Evolutionary conservation across 257 asterid species (phyloP), one percentile per base, ranked within the genome.

Genomic region (Ballota nigra): DNA sequence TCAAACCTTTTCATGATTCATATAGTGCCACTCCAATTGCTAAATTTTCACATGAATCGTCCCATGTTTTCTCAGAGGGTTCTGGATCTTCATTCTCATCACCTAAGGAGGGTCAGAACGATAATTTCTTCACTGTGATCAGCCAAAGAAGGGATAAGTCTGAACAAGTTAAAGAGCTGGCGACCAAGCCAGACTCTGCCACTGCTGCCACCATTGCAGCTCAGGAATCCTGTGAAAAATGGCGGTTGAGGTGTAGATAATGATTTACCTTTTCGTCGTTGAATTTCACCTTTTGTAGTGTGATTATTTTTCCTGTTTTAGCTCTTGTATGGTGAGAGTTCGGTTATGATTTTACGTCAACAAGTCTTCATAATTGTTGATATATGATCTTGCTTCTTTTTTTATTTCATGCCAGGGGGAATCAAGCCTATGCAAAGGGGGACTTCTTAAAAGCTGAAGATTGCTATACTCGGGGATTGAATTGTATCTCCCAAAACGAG

Each of bases 191-290:
- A 69, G 88, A 63, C 69, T 76, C 84, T 66, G 47, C 77, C 38
- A 74, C 81, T 63, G 74, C 84, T 74, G 83, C 83, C 60, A 82
- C 89, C 81, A 80, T 82, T 82, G 88, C 91, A 34, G 86, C 90
- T 69, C 93, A 88, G 78, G 97, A 95, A 86, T 80, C 90, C 74
- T 95, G 99, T 86, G 99, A 95, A 87, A 92, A 85, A 73, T 95
- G 95, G 97, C 88, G 97, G 68, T 79, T 92, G 63, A 91, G 98
- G 99, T 92, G 76, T 63, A 82, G 61, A 49, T 63, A 55, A 22
- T 67, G 26, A 34, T 57, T 51, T 33, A n/a, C 58, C 38, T n/a
- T 26, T 26, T 26, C 29, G 1, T 26, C 29, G 3, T 26, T 1
- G 29, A 26, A 26, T 26, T 26, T 26, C 29, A 26, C 3, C 29